Base-by-base conservation (phyloP, 2,329 filamentous ascomycete genomes). In the Ophiostoma ips region DNA sequence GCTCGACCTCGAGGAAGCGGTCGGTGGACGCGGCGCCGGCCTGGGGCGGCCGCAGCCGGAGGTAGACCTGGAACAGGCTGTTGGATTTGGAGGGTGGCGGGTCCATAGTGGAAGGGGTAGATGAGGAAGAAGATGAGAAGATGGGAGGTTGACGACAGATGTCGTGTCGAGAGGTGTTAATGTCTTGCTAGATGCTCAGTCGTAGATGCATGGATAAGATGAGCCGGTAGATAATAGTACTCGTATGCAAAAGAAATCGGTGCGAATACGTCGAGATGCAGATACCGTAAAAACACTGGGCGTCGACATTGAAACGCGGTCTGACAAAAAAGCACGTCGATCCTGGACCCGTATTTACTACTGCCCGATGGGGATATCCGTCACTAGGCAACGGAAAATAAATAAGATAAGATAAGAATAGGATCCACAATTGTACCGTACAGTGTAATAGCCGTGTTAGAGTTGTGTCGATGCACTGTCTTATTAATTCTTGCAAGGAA, bases 1-100 rank as follows among this genome's bases (percentile, higher is more conserved):
- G 48, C 62, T 95, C 89, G 47, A 95, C 84, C 8, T 80, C 76
- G 43, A 96, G 72, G 63, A 92, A 94, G 48, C 85, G 81, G 52
- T 88, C 83, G 0, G 70, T 61, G 54, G 63, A 59, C 41, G 66
- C 51, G 16, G 66, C 61, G 43, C 66, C 64, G 59, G 70, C 61
- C 51, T 69, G 69, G 3, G 81, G 75, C n/a, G 84, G 84, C 15
- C 84, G 82, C 46, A 96, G 71, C 46, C 90, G 85, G 37, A 96
- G 75, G 62, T 86, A 95, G 51, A 96, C 90, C 66, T 95, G 83
- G 64, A 96, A 96, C 35, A 95, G 77, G 54, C 76, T 78, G 52
- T 62, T 59, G 28, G 60, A 56, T 61, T 57, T 67, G n/a, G 58
- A 38, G 52, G 24, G 24, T 21, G 40, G n/a, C 8, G 24, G 40